phyloP scores from a whole-genome alignment of 2,329 filamentous ascomycete genomes.

The Pestalotiopsis sp. region DNA sequence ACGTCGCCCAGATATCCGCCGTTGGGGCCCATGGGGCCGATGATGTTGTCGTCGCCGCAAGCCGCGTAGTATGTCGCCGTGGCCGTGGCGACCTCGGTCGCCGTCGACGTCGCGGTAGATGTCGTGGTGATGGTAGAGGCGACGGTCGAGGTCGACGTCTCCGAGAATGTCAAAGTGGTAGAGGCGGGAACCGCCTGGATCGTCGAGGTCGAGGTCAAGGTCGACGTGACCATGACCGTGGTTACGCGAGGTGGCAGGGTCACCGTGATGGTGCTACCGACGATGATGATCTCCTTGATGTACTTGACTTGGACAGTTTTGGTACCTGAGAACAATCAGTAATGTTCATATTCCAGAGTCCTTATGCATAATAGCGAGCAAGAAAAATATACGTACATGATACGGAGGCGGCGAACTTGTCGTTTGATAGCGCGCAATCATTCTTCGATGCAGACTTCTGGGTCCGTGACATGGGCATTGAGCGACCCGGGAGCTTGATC shows the following conservation, averaged over 20 bases:
- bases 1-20: neutral
- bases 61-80: neutral
- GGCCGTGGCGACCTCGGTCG: neutral
- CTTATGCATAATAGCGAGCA: neutral
- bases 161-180: neutral
- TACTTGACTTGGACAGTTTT: neutral
- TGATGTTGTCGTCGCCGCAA: neutral
- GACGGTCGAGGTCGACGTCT: neutral
- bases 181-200: neutral
- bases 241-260: neutral
- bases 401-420: neutral
- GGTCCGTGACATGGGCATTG: neutral
- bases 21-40: neutral
- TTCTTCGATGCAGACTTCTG: neutral
- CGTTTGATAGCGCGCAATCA: neutral
- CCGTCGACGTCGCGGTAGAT: neutral
- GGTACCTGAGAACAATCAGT: neutral
- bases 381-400: neutral
- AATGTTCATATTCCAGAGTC: neutral
- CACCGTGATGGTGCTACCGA: neutral
- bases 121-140: neutral
- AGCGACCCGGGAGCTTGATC: neutral
- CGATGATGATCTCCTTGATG: neutral
- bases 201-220: neutral
- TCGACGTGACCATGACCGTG: neutral